A percentile compares a stretch with the other conserved stretches of the same genome.
These are phyloP conservation scores for Moringa oleifera DNA, from an alignment of 345 rosid genomes.

Conservation along the genomic window DNA sequence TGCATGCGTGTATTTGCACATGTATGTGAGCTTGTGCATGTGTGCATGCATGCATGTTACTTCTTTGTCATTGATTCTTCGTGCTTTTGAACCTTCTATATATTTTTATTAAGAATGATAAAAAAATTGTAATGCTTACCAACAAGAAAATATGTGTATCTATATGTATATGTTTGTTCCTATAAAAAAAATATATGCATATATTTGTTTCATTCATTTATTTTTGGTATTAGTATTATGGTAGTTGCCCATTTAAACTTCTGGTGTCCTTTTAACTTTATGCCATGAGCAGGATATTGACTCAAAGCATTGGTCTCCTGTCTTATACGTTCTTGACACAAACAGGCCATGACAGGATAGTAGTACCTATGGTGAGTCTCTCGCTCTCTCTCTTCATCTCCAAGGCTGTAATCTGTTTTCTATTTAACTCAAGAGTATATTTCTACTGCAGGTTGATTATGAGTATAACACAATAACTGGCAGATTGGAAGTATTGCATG, in stretches of 20 bases:
- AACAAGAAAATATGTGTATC: too few species aligned
- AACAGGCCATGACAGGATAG: conserved; percentile 76
- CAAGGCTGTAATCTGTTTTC: background rate
- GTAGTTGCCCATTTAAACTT: background rate
- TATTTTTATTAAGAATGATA: too few species aligned
- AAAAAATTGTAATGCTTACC: too few species aligned
- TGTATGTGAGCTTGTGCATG: too few species aligned
- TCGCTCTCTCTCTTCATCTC: conserved; percentile 6
- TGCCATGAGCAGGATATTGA: conserved; percentile 38
- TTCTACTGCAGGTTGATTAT: conserved; percentile 66
- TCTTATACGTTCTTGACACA: conserved; percentile 79
- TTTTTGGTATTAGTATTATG: too few species aligned
- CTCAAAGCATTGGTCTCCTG: conserved; percentile 84
- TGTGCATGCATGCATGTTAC: too few species aligned
- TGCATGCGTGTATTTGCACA: too few species aligned
- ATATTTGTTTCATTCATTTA: background rate
- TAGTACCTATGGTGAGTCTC: conserved; percentile 88
- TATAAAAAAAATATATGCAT: too few species aligned
- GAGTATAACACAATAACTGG: conserved; percentile 39
- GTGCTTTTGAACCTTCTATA: background rate
- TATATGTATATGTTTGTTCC: too few species aligned
- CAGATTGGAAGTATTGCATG: conserved; percentile 35
- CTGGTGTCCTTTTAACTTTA: conserved; percentile 11
- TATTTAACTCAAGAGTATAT: conserved; percentile 8
- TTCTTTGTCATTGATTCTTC: background rate